These are phyloP conservation scores for Vigna mungo DNA, from an alignment of 306 rosid genomes.

Conservation along the genomic window DNA sequence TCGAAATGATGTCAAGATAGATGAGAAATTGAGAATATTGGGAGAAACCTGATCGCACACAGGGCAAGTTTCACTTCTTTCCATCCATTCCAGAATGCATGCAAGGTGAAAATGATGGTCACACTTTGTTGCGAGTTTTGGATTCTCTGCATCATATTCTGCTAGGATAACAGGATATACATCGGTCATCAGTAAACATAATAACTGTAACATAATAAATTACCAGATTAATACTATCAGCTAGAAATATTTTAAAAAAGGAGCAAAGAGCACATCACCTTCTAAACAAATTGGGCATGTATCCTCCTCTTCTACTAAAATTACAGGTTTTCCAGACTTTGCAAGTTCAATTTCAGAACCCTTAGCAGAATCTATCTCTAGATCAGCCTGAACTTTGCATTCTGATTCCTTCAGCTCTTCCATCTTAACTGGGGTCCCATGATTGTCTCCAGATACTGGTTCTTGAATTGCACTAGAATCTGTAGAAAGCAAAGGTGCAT, in stretches of 20 bases:
- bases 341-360: slow-evolving; percentile 74
- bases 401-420: slow-evolving; percentile 69
- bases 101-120: slow-evolving; percentile 97
- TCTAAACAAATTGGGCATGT: slow-evolving; percentile 95
- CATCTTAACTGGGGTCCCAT: slow-evolving; percentile 54
- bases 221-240: not conserved
- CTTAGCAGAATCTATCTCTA: slow-evolving; percentile 54
- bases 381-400: slow-evolving; percentile 56
- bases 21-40: slow-evolving; percentile 13
- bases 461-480: slow-evolving; percentile 70
- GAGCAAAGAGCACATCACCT: slow-evolving; percentile 58
- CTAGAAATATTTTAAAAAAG: not conserved
- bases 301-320: slow-evolving; percentile 80
- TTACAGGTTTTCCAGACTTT: slow-evolving; percentile 59
- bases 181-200: slow-evolving; percentile 30
- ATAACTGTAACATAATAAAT: slow-evolving; percentile 28
- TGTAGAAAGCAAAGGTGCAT: slow-evolving; percentile 54
- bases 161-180: slow-evolving; percentile 46
- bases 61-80: slow-evolving; percentile 92
- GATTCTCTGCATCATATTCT: slow-evolving; percentile 88
- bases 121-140: slow-evolving; percentile 74
- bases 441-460: slow-evolving; percentile 53
- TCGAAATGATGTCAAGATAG: slow-evolving; percentile 2
- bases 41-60: slow-evolving; percentile 86
- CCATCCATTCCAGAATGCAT: slow-evolving; percentile 98